Evolutionary conservation across 2,329 filamentous ascomycete species (phyloP).

Genomic region (Penicillium fuscoglaucum): DNA sequence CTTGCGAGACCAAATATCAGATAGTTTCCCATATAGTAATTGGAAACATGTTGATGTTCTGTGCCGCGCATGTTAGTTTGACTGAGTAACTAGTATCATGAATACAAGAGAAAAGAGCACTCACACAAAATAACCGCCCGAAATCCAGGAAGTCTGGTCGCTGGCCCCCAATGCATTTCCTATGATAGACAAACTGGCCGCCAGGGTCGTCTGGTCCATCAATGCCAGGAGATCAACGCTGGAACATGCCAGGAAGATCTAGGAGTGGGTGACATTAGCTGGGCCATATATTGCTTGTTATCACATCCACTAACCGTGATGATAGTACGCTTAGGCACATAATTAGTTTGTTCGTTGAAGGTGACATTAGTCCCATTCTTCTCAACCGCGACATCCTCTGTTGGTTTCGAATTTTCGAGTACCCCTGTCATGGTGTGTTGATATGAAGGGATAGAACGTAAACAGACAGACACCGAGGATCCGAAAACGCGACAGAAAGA

Average conservation of each 20-base stretch:
- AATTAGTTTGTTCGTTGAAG: slow-evolving; percentile 60
- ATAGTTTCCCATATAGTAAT: slow-evolving; percentile 62
- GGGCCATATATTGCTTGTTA: neutral
- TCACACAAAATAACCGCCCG: slow-evolving; percentile 57
- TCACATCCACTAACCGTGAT: slow-evolving; percentile 47
- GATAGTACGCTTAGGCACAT: slow-evolving; percentile 53
- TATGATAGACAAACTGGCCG: slow-evolving; percentile 56
- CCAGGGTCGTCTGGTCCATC: slow-evolving; percentile 60
- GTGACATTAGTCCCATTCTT: slow-evolving; percentile 15
- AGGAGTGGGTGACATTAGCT: neutral
- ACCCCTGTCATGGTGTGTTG: slow-evolving; percentile 18
- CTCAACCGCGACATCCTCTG: slow-evolving; percentile 1
- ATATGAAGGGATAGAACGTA: neutral
- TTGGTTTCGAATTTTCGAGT: slow-evolving; percentile 10
- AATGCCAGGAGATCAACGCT: slow-evolving; percentile 57
- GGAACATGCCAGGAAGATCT: slow-evolving; percentile 60
- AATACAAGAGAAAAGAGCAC: slow-evolving; percentile 28
- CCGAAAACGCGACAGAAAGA: neutral
- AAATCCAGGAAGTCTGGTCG: slow-evolving; percentile 56
- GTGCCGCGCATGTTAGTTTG: slow-evolving; percentile 32
- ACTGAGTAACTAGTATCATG: neutral
- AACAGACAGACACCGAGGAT: neutral
- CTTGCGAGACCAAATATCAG: slow-evolving; percentile 63
- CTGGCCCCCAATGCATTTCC: slow-evolving; percentile 53
- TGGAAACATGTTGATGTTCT: slow-evolving; percentile 69